phyloP scores from a whole-genome alignment of 805 yeast genomes.

The Hanseniaspora hatyaiensis region DNA sequence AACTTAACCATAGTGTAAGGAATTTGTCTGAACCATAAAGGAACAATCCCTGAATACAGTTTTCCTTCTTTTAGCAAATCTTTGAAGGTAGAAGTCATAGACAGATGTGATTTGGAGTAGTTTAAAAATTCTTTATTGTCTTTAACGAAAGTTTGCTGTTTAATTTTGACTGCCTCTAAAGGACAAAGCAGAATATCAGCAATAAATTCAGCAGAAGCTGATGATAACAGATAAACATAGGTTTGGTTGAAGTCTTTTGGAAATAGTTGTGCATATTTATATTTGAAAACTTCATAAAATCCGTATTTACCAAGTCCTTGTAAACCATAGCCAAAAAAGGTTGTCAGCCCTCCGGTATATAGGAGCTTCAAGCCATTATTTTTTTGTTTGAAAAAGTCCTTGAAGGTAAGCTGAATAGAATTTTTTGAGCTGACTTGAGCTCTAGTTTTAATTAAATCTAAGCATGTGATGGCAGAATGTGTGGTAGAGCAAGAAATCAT shows the following conservation, averaged over 20 bases:
- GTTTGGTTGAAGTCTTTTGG: constrained; percentile 52
- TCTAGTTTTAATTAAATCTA: constrained; percentile 88
- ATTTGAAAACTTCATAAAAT: constrained; percentile 82
- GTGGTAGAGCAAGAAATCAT: constrained; percentile 91
- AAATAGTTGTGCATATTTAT: constrained; percentile 53
- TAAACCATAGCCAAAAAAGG: constrained; percentile 80
- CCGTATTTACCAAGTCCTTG: constrained; percentile 99
- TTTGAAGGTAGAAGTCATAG: constrained; percentile 29
- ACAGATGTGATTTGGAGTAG: constrained; percentile 3
- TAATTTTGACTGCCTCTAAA: constrained; percentile 87
- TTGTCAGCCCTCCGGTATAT: constrained; percentile 85
- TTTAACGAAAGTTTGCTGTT: constrained; percentile 78
- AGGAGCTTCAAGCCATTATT: constrained; percentile 66
- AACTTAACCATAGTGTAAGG: constrained; percentile 99
- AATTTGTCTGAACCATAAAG: constrained; percentile 91
- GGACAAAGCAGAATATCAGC: constrained; percentile 90
- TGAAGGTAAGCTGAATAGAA: background rate
- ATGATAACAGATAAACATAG: constrained; percentile 67
- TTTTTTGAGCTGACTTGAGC: constrained; percentile 70
- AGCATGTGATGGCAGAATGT: constrained; percentile 83
- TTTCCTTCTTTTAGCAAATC: constrained; percentile 67
- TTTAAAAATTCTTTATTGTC: constrained; percentile 31
- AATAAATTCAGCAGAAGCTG: constrained; percentile 87
- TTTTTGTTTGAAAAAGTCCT: constrained; percentile 1
- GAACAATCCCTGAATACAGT: constrained; percentile 77